These are phyloP conservation scores for Fusarium sarcochroum DNA, from an alignment of 2,329 filamentous ascomycete species.

Conservation along the genomic window DNA sequence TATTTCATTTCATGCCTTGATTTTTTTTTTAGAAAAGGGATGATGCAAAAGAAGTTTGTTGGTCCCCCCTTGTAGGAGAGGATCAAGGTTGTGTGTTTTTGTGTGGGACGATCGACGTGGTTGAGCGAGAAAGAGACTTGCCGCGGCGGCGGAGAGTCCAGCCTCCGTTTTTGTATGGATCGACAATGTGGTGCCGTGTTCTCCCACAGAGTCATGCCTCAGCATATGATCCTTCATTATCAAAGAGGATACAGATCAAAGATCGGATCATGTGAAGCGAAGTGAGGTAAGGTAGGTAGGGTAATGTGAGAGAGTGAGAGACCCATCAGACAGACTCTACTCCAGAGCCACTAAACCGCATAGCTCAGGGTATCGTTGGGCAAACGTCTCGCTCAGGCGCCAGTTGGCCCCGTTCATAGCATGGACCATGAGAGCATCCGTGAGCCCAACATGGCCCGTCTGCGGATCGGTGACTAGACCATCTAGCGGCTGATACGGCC, in stretches of 20 bases:
- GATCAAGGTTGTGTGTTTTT: slow-evolving; percentile 7
- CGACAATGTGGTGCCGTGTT: slow-evolving; percentile 44
- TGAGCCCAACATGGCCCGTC: slow-evolving; percentile 42
- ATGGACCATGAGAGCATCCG: slow-evolving; percentile 36
- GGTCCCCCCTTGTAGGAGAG: neutral
- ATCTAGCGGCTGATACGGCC: slow-evolving; percentile 47
- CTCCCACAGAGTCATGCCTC: slow-evolving; percentile 38
- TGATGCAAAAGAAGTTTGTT: neutral
- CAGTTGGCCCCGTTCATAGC: slow-evolving; percentile 39
- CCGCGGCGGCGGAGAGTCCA: slow-evolving; percentile 29
- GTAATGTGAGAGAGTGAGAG: neutral
- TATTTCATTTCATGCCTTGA: slow-evolving; percentile 21
- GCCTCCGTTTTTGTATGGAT: slow-evolving; percentile 25
- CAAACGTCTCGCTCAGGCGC: slow-evolving; percentile 30
- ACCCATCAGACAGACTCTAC: slow-evolving; percentile 19
- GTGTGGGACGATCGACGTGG: slow-evolving; percentile 27
- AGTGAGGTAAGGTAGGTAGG: neutral
- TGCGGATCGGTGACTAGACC: slow-evolving; percentile 37
- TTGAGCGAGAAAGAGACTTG: slow-evolving; percentile 27
- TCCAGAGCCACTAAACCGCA: slow-evolving; percentile 30
- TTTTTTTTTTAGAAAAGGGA: slow-evolving; percentile 7
- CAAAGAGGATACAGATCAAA: slow-evolving; percentile 18
- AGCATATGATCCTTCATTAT: slow-evolving; percentile 36
- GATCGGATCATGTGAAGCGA: slow-evolving; percentile 19
- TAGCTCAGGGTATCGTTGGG: slow-evolving; percentile 40